phyloP scores from a whole-genome alignment of 139 green algal genomes.

The Limnomonas spitsbergensis region DNA sequence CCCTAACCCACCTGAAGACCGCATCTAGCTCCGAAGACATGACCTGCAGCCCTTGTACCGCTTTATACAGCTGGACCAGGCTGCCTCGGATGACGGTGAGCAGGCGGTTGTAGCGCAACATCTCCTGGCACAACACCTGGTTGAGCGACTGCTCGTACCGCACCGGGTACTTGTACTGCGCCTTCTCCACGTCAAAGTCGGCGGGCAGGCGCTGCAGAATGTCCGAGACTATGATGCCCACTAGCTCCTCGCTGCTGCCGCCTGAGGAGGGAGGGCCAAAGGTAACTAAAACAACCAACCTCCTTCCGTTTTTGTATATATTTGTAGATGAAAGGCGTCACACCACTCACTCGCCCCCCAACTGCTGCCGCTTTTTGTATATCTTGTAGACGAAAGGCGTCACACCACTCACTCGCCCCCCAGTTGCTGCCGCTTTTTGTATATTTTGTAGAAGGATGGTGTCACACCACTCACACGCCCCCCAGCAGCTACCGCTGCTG shows the following conservation, averaged over 20 bases:
- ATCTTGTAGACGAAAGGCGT: no score
- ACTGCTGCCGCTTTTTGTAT: no score
- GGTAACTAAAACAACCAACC: no score
- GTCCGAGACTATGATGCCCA: constrained; percentile 49
- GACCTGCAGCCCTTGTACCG: constrained; percentile 52
- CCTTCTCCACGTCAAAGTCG: constrained; percentile 65
- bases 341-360: no score
- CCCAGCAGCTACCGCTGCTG: no score
- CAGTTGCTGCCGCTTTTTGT: no score
- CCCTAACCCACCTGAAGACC: constrained; percentile 38
- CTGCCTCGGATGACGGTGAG: constrained; percentile 47
- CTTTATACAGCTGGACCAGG: constrained; percentile 53
- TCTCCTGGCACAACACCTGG: constrained; percentile 66
- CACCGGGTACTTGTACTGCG: constrained; percentile 47
- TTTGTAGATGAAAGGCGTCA: no score
- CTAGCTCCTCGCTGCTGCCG: constrained; percentile 33
- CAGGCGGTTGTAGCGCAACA: constrained; percentile 73
- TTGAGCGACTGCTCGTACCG: constrained; percentile 64
- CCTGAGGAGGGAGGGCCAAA: no score
- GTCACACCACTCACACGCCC: no score
- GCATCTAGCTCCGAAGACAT: constrained; percentile 70
- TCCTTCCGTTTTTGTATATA: no score
- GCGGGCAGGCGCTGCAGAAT: constrained; percentile 58
- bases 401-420: no score
- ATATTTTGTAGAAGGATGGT: no score